Evolutionary conservation across 2,329 filamentous ascomycete species (phyloP).

Genomic region (Colletotrichum spinosum): DNA sequence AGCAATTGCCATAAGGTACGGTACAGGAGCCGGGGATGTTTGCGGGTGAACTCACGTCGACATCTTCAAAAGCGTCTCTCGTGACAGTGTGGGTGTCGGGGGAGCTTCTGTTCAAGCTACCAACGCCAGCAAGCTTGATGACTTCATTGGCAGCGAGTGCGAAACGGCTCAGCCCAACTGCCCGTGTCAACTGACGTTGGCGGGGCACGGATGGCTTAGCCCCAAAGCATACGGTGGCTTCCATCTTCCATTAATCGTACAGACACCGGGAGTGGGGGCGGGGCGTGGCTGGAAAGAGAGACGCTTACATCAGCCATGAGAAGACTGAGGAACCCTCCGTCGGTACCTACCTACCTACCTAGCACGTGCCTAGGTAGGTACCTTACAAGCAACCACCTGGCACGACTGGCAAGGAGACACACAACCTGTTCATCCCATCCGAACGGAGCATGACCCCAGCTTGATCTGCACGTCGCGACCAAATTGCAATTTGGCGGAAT

Average conservation of each 20-base stretch:
- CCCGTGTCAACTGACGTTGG: conserved; percentile 34
- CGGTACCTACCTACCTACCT: no score
- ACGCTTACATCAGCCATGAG: no score
- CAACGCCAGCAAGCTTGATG: conserved; percentile 29
- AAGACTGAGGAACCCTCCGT: no score
- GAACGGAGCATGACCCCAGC: no score
- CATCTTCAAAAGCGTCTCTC: conserved; percentile 38
- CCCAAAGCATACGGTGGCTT: conserved; percentile 10
- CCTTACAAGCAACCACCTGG: no score
- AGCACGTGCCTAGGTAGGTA: no score
- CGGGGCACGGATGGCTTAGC: conserved; percentile 27
- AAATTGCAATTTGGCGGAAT: background rate
- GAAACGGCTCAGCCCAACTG: conserved; percentile 17
- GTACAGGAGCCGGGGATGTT: background rate
- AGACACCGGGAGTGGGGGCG: conserved; percentile 18
- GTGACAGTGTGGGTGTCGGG: conserved; percentile 7
- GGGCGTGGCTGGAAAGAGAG: conserved; percentile 24
- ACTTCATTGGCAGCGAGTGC: conserved; percentile 33
- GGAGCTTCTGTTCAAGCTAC: conserved; percentile 9
- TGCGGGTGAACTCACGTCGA: conserved; percentile 41
- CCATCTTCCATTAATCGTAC: background rate
- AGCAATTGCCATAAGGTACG: background rate
- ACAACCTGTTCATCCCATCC: conserved; percentile 14
- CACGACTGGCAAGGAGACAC: no score
- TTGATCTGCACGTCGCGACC: no score